phyloP scores from a whole-genome alignment of 179 eudicot species.

The Beta macrorhiza region DNA sequence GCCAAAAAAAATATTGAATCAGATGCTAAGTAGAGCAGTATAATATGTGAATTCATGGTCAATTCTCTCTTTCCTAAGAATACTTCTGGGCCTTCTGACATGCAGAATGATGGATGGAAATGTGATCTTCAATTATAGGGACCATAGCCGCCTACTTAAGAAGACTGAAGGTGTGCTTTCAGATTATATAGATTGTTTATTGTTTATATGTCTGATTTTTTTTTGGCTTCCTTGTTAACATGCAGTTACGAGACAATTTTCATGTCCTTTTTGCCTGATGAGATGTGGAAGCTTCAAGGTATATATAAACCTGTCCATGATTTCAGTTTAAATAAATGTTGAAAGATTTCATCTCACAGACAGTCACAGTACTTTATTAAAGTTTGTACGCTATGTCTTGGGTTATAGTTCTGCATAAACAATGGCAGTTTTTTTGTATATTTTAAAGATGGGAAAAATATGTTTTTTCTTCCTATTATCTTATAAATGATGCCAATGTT shows the following conservation, averaged over 20 bases:
- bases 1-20: not conserved
- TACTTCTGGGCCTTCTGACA: constrained; percentile 8
- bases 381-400: not conserved
- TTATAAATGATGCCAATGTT: not conserved
- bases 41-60: not conserved
- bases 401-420: no score
- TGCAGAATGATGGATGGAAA: constrained; percentile 75
- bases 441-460: not conserved
- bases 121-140: constrained; percentile 85
- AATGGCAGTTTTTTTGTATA: no score
- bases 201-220: not conserved
- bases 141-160: constrained; percentile 53
- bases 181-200: not conserved
- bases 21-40: not conserved
- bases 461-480: not conserved
- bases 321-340: not conserved
- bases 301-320: constrained; percentile 10
- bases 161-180: constrained; percentile 43
- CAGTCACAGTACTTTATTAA: not conserved
- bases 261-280: constrained; percentile 92
- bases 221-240: constrained; percentile 11
- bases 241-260: constrained; percentile 80
- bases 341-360: not conserved
- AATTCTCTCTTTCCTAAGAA: not conserved
- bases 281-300: constrained; percentile 91